Base-by-base conservation (phyloP, 768 basidiomycete genomes). In the Russula abietina region DNA sequence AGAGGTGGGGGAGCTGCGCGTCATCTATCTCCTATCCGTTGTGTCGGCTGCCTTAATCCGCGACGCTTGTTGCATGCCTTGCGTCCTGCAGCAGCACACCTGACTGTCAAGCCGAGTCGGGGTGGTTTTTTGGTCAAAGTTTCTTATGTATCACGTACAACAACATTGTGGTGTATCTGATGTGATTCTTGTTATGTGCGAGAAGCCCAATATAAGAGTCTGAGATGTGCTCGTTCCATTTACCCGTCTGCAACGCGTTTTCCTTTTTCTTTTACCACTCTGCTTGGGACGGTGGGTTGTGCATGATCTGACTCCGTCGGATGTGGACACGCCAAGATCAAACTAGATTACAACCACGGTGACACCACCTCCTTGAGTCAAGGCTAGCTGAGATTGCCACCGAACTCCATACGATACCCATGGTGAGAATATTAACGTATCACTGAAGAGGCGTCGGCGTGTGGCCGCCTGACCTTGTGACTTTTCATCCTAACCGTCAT, bases 61-160 rank as follows among this genome's bases (percentile, higher is more conserved):
- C 49, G 32, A 49, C 33, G 49, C 60, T 52, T 51, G 50, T 56
- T 65, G 66, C 60, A 49, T 61, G 55, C 55, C 38, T 55, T 59
- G 54, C 30, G 32, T 54, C 46, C n/a, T 2, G 55, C 49, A 50
- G 58, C 45, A 56, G 65, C 50, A 51, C 52, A 24, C 54, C 65
- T 56, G 30, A 66, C 64, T 56, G 61, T 65, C 66, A 67, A 67
- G 60, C 60, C 55, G 45, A 61, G 66, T 60, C 48, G 64, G 57
- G 60, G 65, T 62, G 57, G 67, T 54, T 56, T 32, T 53, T 62
- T 56, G 67, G 67, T 62, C 69, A 36, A 57, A 57, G 30, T 57
- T 45, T 22, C 33, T 55, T 65, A 59, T 67, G 66, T 67, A 65
- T 57, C 41, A 49, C 48, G 57, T 65, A 60, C 57, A 52, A 50